A percentile compares a stretch with the other conserved stretches of the same genome.
These are phyloP conservation scores for Neospermospora avenae DNA, from an alignment of 2,329 filamentous ascomycete species.

Conservation along the genomic window DNA sequence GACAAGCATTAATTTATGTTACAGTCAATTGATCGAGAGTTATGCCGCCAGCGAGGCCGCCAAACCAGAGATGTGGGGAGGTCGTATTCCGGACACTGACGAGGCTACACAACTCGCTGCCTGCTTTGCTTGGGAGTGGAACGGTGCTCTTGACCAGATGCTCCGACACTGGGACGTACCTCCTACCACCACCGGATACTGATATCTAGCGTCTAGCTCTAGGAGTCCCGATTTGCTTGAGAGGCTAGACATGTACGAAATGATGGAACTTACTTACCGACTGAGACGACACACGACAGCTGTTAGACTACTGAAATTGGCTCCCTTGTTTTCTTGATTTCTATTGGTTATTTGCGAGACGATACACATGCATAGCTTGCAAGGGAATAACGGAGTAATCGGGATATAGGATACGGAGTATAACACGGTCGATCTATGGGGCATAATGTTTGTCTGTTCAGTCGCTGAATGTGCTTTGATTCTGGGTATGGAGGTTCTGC, in stretches of 20 bases:
- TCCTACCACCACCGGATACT: conserved; percentile 57
- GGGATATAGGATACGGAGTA: not conserved
- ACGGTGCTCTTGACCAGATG: conserved; percentile 60
- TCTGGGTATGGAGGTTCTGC: not conserved
- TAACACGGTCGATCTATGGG: not conserved
- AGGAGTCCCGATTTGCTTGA: not conserved
- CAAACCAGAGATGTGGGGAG: conserved; percentile 69
- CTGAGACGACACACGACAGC: not conserved
- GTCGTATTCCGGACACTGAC: conserved; percentile 50
- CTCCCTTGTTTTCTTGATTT: too few species aligned
- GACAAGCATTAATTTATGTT: conserved; percentile 5
- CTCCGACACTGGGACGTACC: conserved; percentile 63
- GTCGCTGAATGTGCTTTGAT: too few species aligned
- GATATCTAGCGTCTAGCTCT: conserved; percentile 13
- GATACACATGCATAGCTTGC: conserved; percentile 4
- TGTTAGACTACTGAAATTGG: not conserved
- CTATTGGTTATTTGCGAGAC: not conserved
- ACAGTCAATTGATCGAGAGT: conserved; percentile 55
- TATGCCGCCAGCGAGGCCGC: conserved; percentile 60
- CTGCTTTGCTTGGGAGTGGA: conserved; percentile 67
- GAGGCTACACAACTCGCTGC: conserved; percentile 56
- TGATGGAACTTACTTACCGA: not conserved
- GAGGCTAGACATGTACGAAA: not conserved
- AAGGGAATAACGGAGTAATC: not conserved
- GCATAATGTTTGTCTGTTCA: conserved; percentile 6